Conservation (phyloP, 805 yeast genomes). For the Lipomyces oligophaga region DNA sequence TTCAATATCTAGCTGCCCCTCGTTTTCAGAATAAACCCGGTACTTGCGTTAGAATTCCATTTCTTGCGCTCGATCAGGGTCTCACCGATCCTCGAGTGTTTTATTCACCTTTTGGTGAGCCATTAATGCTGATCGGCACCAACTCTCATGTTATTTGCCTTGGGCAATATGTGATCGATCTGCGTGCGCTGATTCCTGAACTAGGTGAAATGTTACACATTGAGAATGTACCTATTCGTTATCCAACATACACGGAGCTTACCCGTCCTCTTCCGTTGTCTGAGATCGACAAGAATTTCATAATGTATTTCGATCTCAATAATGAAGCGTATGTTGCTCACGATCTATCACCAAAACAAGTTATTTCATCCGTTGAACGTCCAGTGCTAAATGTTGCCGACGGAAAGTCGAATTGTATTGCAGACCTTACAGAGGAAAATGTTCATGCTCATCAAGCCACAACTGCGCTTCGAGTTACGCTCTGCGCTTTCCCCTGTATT, state of each 20-base stretch:
- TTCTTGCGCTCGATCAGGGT: slow-evolving; percentile 11
- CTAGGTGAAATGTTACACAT: slow-evolving; percentile 7
- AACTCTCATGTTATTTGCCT: slow-evolving; percentile 18
- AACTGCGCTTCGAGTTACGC: slow-evolving; percentile 17
- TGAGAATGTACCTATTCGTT: slow-evolving; percentile 13
- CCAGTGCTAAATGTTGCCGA: not conserved
- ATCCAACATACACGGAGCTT: slow-evolving; percentile 13
- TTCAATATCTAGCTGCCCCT: not conserved
- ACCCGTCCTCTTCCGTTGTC: slow-evolving; percentile 1
- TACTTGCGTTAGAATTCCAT: not conserved
- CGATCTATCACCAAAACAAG: slow-evolving; percentile 6
- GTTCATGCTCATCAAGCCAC: slow-evolving; percentile 18
- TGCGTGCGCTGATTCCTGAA: slow-evolving; percentile 21
- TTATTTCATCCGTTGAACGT: slow-evolving; percentile 2
- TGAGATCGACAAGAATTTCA: slow-evolving; percentile 24
- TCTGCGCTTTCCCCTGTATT: slow-evolving; percentile 25
- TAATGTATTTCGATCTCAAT: slow-evolving; percentile 14
- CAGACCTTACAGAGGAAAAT: not conserved
- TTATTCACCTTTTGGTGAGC: slow-evolving; percentile 25
- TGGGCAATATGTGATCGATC: slow-evolving; percentile 18
- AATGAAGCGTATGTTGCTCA: slow-evolving; percentile 10
- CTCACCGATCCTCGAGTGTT: slow-evolving; percentile 23
- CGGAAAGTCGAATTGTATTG: slow-evolving; percentile 2
- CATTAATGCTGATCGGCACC: slow-evolving; percentile 24
- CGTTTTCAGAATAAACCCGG: not conserved